Conservation (phyloP, 2,329 filamentous ascomycete species). For the Paraphaeosphaeria sporulosa region DNA sequence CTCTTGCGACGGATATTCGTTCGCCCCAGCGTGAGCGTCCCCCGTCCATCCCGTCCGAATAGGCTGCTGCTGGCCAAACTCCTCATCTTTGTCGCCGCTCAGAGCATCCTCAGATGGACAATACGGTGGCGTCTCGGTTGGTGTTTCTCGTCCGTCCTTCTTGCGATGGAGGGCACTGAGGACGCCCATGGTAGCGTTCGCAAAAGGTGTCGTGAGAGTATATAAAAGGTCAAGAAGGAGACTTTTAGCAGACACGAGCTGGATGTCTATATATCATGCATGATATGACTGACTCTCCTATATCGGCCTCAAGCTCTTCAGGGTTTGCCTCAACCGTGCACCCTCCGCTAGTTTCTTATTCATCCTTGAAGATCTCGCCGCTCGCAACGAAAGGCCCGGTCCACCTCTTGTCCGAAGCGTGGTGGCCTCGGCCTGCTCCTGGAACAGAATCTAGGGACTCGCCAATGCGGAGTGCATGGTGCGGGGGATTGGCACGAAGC, state of each 20-base stretch:
- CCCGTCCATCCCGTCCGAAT: conserved; percentile 36
- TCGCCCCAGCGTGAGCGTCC: conserved; percentile 31
- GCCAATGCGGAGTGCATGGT: conserved; percentile 33
- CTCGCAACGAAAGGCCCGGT: conserved; percentile 18
- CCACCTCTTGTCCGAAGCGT: conserved; percentile 5
- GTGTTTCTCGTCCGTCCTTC: conserved; percentile 27
- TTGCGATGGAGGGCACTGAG: conserved; percentile 29
- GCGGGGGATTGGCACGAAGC: conserved; percentile 25
- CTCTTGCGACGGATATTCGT: conserved; percentile 24
- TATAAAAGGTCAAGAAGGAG: conserved; percentile 10
- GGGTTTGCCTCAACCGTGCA: conserved; percentile 27
- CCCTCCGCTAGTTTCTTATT: conserved; percentile 34
- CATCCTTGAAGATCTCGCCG: conserved; percentile 31
- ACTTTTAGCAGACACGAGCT: conserved; percentile 10
- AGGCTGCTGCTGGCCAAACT: conserved; percentile 32
- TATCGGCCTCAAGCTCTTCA: conserved; percentile 30
- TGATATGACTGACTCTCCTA: conserved; percentile 27
- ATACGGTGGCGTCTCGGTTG: conserved; percentile 23
- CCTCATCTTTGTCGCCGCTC: conserved; percentile 27
- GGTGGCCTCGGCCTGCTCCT: conserved; percentile 17
- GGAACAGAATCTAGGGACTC: conserved; percentile 9
- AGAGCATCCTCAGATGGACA: conserved; percentile 29
- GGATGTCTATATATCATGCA: conserved; percentile 27
- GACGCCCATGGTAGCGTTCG: conserved; percentile 31
- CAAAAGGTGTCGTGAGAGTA: neutral